Base-by-base conservation (phyloP, 495 filamentous ascomycete genomes). In the Lepidopterella palustris region DNA sequence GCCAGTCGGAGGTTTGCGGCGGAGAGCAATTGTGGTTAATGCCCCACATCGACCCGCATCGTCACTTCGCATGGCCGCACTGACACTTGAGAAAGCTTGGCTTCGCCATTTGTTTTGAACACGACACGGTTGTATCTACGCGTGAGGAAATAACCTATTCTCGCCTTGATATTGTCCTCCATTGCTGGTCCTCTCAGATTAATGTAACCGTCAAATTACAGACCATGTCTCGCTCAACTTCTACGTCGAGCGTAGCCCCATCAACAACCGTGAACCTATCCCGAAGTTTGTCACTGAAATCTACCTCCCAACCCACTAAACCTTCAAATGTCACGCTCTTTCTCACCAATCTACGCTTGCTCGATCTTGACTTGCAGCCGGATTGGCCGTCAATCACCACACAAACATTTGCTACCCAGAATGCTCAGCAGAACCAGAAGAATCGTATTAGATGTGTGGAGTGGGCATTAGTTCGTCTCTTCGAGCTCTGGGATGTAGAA, bases 391-490 rank as follows among this genome's bases (percentile, higher is more conserved):
- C 73, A 47, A 84, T 95, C 58, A 84, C 78, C 25, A 66, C 77
- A 4, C 75, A 79, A 57, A 81, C 84, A 5, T 85, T 95, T 60
- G 82, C 83, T 5, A 75, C 83, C 9, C 86, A 82, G 55, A 82
- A 86, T 68, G 76, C 76, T 0, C 83, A 80, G 1, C 82, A 87
- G 68, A 87, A 86, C 47, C 87, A 91, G 71, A 88, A 88, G 73
- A 84, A 84, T 67, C 84, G 90, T 23, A 83, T 92, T 39, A 84
- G 87, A 59, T 80, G 82, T 57, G 81, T 88, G 28, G 91, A 96
- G 75, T 95, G 90, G 88, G 83, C 85, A 9, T 76, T 96, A 26
- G 95, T 87, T 68, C 83, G 87, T 27, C 78, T 96, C 31, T 93
- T 92, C 68, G 74, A 78, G 5, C 70, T 92, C n/a, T 95, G 87